Conservation (phyloP, 495 filamentous ascomycete species). For the Emericellopsis terricola region DNA sequence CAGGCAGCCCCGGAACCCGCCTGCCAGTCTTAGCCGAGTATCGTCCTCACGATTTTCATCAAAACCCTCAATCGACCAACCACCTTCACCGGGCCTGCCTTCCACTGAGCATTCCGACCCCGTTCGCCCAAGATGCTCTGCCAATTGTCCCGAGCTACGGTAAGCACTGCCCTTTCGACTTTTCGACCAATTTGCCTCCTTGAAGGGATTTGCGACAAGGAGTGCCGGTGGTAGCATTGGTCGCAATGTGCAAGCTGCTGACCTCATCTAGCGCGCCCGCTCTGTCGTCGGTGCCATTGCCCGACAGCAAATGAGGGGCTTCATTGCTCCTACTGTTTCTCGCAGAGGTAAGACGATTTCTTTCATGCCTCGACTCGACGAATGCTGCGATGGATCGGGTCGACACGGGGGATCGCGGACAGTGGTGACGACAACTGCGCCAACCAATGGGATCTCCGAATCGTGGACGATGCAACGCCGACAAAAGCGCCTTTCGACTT, state of each 20-base stretch:
- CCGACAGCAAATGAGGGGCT: slow-evolving; percentile 62
- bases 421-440: no score
- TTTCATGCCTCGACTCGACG: no score
- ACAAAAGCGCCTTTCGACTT: slow-evolving; percentile 1
- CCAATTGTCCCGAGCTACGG: slow-evolving; percentile 9
- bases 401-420: no score
- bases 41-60: slow-evolving; percentile 3
- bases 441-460: no score
- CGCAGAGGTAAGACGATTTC: slow-evolving; percentile 43
- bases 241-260: no score
- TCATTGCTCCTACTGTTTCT: slow-evolving; percentile 57
- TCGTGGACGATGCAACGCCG: no score
- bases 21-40: slow-evolving; percentile 1
- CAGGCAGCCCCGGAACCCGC: no score
- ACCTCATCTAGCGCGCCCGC: slow-evolving; percentile 39
- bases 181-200: background rate
- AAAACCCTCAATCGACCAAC: slow-evolving; percentile 2
- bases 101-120: slow-evolving; percentile 10
- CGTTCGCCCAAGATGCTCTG: slow-evolving; percentile 14
- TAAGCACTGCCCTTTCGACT: slow-evolving; percentile 4
- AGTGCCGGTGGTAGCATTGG: no score
- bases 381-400: no score
- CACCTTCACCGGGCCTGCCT: background rate
- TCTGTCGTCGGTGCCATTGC: slow-evolving; percentile 46
- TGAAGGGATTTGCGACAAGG: no score